A percentile compares a stretch with the other conserved stretches of the same genome.
phyloP scores from a whole-genome alignment of 163 green algal genomes.

The Dunaliella salina region DNA sequence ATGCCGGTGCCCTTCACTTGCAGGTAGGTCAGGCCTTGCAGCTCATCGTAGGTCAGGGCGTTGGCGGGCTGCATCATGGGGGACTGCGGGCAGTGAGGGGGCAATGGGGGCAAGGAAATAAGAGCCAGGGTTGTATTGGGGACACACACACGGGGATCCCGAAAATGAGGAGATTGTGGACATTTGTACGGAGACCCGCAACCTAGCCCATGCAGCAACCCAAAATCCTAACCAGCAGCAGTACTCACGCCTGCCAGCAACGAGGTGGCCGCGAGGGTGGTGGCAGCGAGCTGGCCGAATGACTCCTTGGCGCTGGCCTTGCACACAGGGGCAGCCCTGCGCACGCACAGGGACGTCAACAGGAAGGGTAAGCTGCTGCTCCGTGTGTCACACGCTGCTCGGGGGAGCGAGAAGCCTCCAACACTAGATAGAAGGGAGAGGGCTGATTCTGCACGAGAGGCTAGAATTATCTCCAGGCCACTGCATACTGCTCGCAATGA shows the following conservation, averaged over 20 bases:
- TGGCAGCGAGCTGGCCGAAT: slow-evolving; percentile 47
- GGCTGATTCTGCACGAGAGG: no score
- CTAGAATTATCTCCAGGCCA: no score
- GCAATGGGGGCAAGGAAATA: neutral
- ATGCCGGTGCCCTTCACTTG: slow-evolving; percentile 96
- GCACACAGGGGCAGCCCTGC: slow-evolving; percentile 36
- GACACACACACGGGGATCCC: no score
- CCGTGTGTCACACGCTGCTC: no score
- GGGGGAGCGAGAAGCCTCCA: no score
- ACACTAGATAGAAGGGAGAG: no score
- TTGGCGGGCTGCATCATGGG: slow-evolving; percentile 56
- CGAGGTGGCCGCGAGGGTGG: slow-evolving; percentile 53
- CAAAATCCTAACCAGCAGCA: neutral
- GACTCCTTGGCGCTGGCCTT: slow-evolving; percentile 34
- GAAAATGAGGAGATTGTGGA: no score
- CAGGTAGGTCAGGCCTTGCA: slow-evolving; percentile 93
- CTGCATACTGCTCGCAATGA: no score
- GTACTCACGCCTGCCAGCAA: slow-evolving; percentile 72
- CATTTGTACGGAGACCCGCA: no score
- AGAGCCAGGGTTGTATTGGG: neutral
- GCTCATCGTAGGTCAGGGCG: slow-evolving; percentile 90
- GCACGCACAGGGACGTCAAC: neutral
- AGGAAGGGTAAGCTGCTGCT: neutral
- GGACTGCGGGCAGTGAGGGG: neutral
- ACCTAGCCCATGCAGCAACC: neutral